Base-by-base conservation (phyloP, 1,139 yeast species). In the Blastobotrys petasosporus region DNA sequence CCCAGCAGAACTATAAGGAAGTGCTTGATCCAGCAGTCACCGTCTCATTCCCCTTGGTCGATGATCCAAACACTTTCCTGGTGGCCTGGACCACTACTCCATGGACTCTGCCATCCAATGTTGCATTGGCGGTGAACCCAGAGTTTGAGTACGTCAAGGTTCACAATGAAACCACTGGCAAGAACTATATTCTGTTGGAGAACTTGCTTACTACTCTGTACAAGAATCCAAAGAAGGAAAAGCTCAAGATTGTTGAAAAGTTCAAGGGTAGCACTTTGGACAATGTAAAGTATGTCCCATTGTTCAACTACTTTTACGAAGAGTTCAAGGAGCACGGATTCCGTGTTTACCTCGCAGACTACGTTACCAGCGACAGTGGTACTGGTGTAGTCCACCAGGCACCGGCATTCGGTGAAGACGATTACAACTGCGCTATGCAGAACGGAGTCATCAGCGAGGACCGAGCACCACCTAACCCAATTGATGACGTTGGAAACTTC, bases 1-100 rank as follows among this genome's bases (percentile, higher is more conserved):
- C 98, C 50, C 97, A 90, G 68, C 95, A 88, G 66, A 92, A 92
- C 66, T 92, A 92, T 75, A 94, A 92, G 73, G 97, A 92, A 52
- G 98, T 92, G 44, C 78, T 82, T 53, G 99, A 92, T 65, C 99
- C 99, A 16, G 96, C 97, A 8, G 88, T 94, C 46, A 88, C 97
- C 52, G 70, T 94, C 56, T 94, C 88, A 23, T 94, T 92, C 75
- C 88, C 88, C 53, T 73, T 87, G 48, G 71, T 77, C 23, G 85
- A 79, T 53, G 94, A 90, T 60, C 86, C 85, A 54, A 79, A 84
- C 60, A 86, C 95, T 47, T 73, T 76, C 55, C 73, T 92, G 57
- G 90, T 92, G 41, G 98, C 97, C 13, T 92, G 99, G 99, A 92
- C 99, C 39, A 92, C 99, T 53, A 92, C 99, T 34, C 99, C 99